Evolutionary conservation across 2,329 filamentous ascomycete species (phyloP).

Genomic region (Raffaelea deltoideospora): DNA sequence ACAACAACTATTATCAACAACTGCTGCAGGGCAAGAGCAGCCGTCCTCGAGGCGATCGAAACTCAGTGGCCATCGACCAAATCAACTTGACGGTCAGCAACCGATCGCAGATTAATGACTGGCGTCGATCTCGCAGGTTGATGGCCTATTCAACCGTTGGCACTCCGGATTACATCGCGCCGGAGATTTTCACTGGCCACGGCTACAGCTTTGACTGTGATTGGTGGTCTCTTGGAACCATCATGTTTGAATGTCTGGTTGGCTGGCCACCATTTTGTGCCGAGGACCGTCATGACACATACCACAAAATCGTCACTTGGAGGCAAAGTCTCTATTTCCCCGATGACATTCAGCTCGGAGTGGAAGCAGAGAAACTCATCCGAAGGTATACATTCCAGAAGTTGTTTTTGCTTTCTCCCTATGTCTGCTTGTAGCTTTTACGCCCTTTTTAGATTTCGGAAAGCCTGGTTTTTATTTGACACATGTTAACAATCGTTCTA

Average conservation of each 20-base stretch:
- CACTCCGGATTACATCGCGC: slow-evolving; percentile 96
- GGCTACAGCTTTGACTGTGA: slow-evolving; percentile 96
- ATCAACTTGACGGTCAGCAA: slow-evolving; percentile 98
- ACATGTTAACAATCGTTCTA: slow-evolving; percentile 21
- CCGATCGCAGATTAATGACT: slow-evolving; percentile 94
- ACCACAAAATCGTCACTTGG: slow-evolving; percentile 99
- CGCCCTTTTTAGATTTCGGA: neutral
- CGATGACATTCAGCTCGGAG: slow-evolving; percentile 77
- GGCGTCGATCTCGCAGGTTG: slow-evolving; percentile 85
- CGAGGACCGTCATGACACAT: slow-evolving; percentile 93
- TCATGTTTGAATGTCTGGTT: slow-evolving; percentile 98
- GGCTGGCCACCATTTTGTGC: slow-evolving; percentile 99
- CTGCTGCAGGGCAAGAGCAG: slow-evolving; percentile 69
- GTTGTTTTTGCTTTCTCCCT: slow-evolving; percentile 15
- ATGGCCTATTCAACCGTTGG: slow-evolving; percentile 98
- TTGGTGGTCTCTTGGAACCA: slow-evolving; percentile 98
- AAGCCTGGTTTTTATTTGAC: neutral
- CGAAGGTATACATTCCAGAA: too few species aligned
- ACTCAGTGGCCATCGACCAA: slow-evolving; percentile 90
- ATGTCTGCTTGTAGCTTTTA: slow-evolving; percentile 1
- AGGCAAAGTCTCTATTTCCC: slow-evolving; percentile 91
- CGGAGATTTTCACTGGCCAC: slow-evolving; percentile 92
- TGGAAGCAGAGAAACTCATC: slow-evolving; percentile 83
- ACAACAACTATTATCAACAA: slow-evolving; percentile 97
- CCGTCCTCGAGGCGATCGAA: slow-evolving; percentile 62